These are phyloP conservation scores for Blastobotrys americana DNA, from an alignment of 805 yeast species.

Conservation along the genomic window DNA sequence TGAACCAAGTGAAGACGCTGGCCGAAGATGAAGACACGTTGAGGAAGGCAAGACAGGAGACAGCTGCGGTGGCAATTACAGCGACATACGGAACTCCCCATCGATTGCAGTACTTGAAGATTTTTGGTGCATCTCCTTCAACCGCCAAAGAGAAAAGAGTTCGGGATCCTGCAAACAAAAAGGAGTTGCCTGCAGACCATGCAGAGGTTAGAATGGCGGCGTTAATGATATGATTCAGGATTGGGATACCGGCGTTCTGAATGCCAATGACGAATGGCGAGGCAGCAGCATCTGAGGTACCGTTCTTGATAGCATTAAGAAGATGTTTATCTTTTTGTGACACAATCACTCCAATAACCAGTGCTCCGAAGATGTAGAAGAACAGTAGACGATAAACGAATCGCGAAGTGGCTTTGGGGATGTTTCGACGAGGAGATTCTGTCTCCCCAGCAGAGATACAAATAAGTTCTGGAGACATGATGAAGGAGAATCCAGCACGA, in stretches of 20 bases:
- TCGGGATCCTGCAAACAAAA: slow-evolving; percentile 53
- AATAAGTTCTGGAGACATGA: slow-evolving; percentile 76
- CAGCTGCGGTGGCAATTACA: slow-evolving; percentile 54
- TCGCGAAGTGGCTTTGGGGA: slow-evolving; percentile 69
- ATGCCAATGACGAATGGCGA: slow-evolving; percentile 55
- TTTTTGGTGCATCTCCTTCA: slow-evolving; percentile 58
- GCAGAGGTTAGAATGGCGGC: slow-evolving; percentile 51
- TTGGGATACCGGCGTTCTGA: slow-evolving; percentile 47
- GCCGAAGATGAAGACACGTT: slow-evolving; percentile 48
- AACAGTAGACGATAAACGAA: slow-evolving; percentile 66
- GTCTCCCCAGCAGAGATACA: slow-evolving; percentile 83
- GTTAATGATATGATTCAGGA: slow-evolving; percentile 46
- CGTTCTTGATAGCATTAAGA: slow-evolving; percentile 41
- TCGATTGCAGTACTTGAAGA: slow-evolving; percentile 54
- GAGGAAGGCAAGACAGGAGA: slow-evolving; percentile 63
- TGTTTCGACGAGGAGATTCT: slow-evolving; percentile 64
- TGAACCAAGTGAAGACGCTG: slow-evolving; percentile 55
- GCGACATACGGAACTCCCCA: slow-evolving; percentile 69
- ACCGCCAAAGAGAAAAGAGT: slow-evolving; percentile 48
- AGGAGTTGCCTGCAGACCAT: slow-evolving; percentile 51
- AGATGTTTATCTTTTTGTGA: slow-evolving; percentile 58
- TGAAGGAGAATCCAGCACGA: slow-evolving; percentile 67
- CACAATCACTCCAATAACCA: slow-evolving; percentile 64
- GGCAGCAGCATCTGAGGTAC: slow-evolving; percentile 58
- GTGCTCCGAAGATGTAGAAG: slow-evolving; percentile 59